These are phyloP conservation scores for Lasiodiplodia sp. DNA, from an alignment of 2,329 filamentous ascomycete species.

Conservation along the genomic window DNA sequence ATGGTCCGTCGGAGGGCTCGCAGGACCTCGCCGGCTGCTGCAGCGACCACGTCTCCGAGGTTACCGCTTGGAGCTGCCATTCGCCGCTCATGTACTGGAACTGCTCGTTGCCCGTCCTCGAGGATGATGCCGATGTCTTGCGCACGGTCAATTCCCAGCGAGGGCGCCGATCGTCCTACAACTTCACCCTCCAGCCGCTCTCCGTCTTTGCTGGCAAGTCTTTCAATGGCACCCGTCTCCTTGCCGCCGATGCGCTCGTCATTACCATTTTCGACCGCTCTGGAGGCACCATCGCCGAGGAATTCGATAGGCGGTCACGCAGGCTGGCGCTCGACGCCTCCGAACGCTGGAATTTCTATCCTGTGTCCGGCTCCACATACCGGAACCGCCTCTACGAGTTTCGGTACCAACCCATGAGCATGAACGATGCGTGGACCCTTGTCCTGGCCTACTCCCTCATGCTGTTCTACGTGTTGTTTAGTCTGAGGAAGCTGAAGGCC, in stretches of 20 bases:
- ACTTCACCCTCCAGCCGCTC: constrained; percentile 77
- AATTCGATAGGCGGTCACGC: constrained; percentile 69
- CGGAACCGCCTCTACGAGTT: constrained; percentile 76
- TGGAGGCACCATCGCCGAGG: constrained; percentile 67
- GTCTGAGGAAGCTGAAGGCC: constrained; percentile 72
- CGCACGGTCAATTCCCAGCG: constrained; percentile 72
- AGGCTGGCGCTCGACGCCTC: constrained; percentile 59
- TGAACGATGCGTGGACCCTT: constrained; percentile 69
- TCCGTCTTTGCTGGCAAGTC: constrained; percentile 84
- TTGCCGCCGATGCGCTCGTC: constrained; percentile 78
- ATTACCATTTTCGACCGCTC: constrained; percentile 76
- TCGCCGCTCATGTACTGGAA: constrained; percentile 86
- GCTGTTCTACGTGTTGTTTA: constrained; percentile 69
- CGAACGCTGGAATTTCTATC: constrained; percentile 71
- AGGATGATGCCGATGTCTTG: constrained; percentile 68
- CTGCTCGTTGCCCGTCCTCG: constrained; percentile 66
- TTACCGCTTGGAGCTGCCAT: constrained; percentile 73
- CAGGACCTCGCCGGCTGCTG: constrained; percentile 14
- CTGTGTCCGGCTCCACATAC: constrained; percentile 61
- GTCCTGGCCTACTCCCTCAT: constrained; percentile 70
- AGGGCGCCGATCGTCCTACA: constrained; percentile 69
- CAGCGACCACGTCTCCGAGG: constrained; percentile 30
- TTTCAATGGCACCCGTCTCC: constrained; percentile 71
- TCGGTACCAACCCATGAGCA: constrained; percentile 76
- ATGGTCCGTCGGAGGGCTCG: constrained; percentile 25